A percentile compares a stretch with the other conserved stretches of the same genome.
These are phyloP conservation scores for Dacryopinax primogenitus DNA, from an alignment of 768 basidiomycete species.

Conservation along the genomic window DNA sequence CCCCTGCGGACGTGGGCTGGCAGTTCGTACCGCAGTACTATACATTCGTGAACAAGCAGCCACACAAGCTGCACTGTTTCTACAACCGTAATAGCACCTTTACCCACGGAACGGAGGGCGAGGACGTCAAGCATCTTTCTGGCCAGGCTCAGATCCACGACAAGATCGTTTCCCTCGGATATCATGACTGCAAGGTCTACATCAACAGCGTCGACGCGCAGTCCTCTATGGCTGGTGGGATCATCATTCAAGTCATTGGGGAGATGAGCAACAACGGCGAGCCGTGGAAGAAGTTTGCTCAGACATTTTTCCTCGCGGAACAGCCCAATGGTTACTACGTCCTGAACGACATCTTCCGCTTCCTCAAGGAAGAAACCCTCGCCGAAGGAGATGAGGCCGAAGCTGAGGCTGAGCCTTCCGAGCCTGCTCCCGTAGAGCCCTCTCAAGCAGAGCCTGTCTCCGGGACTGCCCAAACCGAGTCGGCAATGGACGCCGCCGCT, in stretches of 20 bases:
- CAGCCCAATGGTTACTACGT: constrained; percentile 99
- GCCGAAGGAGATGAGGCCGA: constrained; percentile 56
- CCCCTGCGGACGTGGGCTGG: constrained; percentile 84
- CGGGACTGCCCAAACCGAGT: constrained; percentile 21
- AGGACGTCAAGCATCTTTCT: constrained; percentile 75
- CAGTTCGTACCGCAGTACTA: constrained; percentile 99
- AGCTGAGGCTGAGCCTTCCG: constrained; percentile 33
- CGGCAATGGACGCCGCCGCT: constrained; percentile 25
- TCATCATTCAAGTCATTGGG: constrained; percentile 98
- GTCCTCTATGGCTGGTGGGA: constrained; percentile 84
- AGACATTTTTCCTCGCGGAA: constrained; percentile 99
- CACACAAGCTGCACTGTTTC: constrained; percentile 93
- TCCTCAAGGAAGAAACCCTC: constrained; percentile 88
- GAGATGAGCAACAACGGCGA: constrained; percentile 92
- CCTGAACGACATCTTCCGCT: constrained; percentile 99
- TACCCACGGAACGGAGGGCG: constrained; percentile 93
- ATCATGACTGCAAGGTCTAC: constrained; percentile 96
- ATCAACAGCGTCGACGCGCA: constrained; percentile 98
- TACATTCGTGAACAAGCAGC: constrained; percentile 96
- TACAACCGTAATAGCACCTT: constrained; percentile 97
- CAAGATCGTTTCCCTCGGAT: constrained; percentile 86
- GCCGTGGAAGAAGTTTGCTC: constrained; percentile 95
- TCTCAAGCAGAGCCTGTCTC: constrained; percentile 22
- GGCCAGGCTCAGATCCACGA: constrained; percentile 98
- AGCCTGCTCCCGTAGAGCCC: constrained; percentile 21